Base-by-base conservation (phyloP, 2,329 filamentous ascomycete species). In the Colletotrichum paranaense region DNA sequence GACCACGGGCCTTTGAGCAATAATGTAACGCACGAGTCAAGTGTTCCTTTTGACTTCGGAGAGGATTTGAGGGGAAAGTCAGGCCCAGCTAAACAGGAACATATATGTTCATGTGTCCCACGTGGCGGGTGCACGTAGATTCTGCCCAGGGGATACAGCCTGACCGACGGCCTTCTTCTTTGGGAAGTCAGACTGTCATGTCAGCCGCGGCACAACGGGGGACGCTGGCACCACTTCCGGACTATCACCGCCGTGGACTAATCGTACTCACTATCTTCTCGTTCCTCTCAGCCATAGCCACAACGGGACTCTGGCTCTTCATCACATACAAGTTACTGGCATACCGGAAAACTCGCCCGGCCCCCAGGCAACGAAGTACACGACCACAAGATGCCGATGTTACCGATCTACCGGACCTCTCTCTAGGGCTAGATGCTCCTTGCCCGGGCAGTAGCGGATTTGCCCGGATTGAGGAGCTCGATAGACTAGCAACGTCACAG, bases 241-340 rank as follows among this genome's bases (percentile, higher is more conserved):
- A 60, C 5, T 55, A 71, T 9, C 68, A 71, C 30, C 68, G 68
- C 32, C 64, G 46, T 16, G 68, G 68, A 7, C 46, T 71, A 4
- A 62, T 71, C 11, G 38, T 71, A 7, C 22, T 71, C 12, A 71
- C 68, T 0, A 22, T 32, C 8, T 42, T 71, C 32, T 71, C 68
- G 8, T 71, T 71, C 11, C 55, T 71, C 24, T 71, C 68, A 2
- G 52, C 63, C 8, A n/a, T 67, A 7, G 24, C 68, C 5, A 67
- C 68, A 9, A 28, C 62, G 11, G 6, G 60, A 5, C 63, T 71
- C 1, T 71, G 68, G 68, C 46, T 71, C 4, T 71, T 71, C 42
- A 71, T 71, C 5, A 60, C 68, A 5, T 71, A 71, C 22, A 71
- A 71, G 16, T 46, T 71, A n/a, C n/a, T 71, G 24, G n/a, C 62